A percentile compares a stretch with the other conserved stretches of the same genome.
Conservation (phyloP, 495 filamentous ascomycete species). For the Podospora sp. region DNA sequence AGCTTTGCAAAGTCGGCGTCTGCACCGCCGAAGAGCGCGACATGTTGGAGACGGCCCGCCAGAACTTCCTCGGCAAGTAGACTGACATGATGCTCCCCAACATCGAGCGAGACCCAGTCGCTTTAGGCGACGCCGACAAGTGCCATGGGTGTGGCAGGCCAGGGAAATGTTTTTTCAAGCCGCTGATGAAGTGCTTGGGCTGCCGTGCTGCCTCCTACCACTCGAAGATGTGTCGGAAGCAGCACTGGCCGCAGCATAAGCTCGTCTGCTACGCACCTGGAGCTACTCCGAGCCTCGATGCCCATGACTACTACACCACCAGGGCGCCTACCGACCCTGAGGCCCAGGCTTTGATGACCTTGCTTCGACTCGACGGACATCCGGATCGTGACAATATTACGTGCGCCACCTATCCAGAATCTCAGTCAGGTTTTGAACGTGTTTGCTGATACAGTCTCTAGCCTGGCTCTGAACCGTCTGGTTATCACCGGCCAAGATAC, state of each 20-base stretch:
- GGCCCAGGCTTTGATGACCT: not conserved
- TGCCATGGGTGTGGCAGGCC: conserved; percentile 13
- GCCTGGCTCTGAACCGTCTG: conserved; percentile 4
- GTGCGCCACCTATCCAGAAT: no score
- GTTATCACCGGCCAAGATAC: conserved; percentile 17
- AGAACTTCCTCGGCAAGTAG: not conserved
- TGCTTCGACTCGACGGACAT: not conserved
- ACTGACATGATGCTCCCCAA: not conserved
- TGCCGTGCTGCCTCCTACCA: conserved; percentile 5
- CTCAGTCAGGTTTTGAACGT: no score
- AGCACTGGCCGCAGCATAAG: conserved; percentile 10
- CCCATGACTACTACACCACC: conserved; percentile 1
- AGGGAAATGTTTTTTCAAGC: conserved; percentile 1
- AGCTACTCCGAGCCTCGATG: not conserved
- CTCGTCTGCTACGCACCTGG: not conserved
- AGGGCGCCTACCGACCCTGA: conserved; percentile 11
- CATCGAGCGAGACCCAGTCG: not conserved
- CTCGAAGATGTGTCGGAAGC: conserved; percentile 7
- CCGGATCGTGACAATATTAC: not conserved
- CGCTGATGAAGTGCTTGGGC: conserved; percentile 4
- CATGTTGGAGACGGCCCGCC: not conserved
- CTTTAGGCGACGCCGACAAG: not conserved
- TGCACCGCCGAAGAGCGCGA: conserved; percentile 4
- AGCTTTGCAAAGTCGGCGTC: conserved; percentile 17
- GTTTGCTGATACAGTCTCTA: no score